These are phyloP conservation scores for Hordeum marinum DNA, from an alignment of 176 grass and related monocot genomes.

Conservation along the genomic window DNA sequence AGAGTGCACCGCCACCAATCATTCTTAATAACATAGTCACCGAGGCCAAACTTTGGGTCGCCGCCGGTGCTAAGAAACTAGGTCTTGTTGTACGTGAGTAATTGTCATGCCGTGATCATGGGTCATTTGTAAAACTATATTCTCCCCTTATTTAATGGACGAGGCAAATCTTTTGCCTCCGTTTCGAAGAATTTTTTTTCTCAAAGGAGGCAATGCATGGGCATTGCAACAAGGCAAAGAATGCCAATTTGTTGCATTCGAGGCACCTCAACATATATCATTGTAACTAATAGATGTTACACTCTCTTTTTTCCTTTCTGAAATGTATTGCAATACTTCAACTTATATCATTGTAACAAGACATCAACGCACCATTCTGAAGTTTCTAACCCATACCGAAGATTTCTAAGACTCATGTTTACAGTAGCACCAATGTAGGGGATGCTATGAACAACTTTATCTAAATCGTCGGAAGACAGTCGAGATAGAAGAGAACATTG, in stretches of 20 bases:
- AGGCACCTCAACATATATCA: not conserved
- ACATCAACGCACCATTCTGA: not conserved
- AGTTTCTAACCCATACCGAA: constrained; percentile 17
- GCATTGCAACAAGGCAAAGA: not conserved
- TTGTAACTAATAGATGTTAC: not conserved
- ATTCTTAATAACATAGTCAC: too few species aligned
- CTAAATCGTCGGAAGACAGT: not conserved
- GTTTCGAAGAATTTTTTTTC: too few species aligned
- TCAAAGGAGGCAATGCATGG: not conserved
- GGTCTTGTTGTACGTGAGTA: too few species aligned
- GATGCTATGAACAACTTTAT: constrained; percentile 5
- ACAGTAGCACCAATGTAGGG: constrained; percentile 10
- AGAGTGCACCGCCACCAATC: too few species aligned
- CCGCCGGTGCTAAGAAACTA: too few species aligned
- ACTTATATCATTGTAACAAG: not conserved
- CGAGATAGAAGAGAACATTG: not conserved
- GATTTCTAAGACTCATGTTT: constrained; percentile 37
- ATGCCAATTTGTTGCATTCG: not conserved
- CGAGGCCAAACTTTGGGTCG: too few species aligned
- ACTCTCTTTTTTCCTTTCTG: not conserved
- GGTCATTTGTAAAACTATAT: too few species aligned
- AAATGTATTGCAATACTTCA: not conserved
- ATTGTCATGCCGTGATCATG: too few species aligned
- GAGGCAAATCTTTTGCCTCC: too few species aligned
- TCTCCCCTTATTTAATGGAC: too few species aligned